Evolutionary conservation across 2,329 filamentous ascomycete genomes (phyloP).

Genomic region (Pseudonectria buxi): DNA sequence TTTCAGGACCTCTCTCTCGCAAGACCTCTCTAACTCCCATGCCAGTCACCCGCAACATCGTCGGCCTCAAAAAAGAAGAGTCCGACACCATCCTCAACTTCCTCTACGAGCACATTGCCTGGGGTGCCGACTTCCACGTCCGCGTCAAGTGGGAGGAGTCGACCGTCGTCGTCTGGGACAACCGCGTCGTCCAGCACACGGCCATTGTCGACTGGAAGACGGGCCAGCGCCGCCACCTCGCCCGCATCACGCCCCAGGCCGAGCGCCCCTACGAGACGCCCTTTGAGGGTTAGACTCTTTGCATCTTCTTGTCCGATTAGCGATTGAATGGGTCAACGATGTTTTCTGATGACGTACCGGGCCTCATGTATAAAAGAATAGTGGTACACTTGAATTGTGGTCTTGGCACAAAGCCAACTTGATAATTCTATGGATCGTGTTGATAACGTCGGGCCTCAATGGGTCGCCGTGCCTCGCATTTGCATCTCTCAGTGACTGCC

Average conservation of each 20-base stretch:
- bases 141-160: constrained; percentile 69
- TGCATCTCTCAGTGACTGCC: no score
- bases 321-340: not conserved
- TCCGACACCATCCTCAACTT: constrained; percentile 70
- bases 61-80: constrained; percentile 82
- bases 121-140: constrained; percentile 60
- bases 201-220: constrained; percentile 77
- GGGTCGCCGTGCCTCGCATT: no score
- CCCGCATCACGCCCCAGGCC: constrained; percentile 76
- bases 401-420: no score
- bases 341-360: constrained; percentile 1
- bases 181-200: constrained; percentile 71
- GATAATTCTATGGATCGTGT: no score
- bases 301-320: no score
- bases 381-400: no score
- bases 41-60: constrained; percentile 69
- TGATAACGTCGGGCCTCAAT: no score
- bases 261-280: constrained; percentile 71
- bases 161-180: constrained; percentile 87
- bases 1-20: not conserved
- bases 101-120: constrained; percentile 50
- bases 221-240: constrained; percentile 71
- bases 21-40: not conserved
- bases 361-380: constrained; percentile 1
- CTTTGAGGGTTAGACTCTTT: constrained; percentile 12